phyloP scores from a whole-genome alignment of 2,329 filamentous ascomycete genomes.

The Verruconis gallopava region DNA sequence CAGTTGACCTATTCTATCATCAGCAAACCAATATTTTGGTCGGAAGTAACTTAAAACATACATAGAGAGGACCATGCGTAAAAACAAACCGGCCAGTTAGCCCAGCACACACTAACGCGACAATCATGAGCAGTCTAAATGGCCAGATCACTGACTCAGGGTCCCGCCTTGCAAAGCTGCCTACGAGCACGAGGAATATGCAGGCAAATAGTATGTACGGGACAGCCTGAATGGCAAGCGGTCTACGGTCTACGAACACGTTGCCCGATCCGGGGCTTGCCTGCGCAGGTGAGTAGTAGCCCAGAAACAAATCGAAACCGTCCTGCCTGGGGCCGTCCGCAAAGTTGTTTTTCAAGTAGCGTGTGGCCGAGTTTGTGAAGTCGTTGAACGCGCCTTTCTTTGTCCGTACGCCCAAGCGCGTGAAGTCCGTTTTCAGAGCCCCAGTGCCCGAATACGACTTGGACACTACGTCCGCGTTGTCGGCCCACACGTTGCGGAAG shows the following conservation, averaged over 20 bases:
- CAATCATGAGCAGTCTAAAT: conserved; percentile 65
- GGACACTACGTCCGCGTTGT: conserved; percentile 93
- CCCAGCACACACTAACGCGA: conserved; percentile 58
- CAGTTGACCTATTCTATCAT: conserved; percentile 65
- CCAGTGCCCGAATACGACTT: conserved; percentile 90
- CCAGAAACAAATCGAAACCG: conserved; percentile 87
- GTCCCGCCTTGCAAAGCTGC: conserved; percentile 55
- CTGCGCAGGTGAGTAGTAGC: conserved; percentile 64
- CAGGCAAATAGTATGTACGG: conserved; percentile 83
- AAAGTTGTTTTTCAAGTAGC: conserved; percentile 93
- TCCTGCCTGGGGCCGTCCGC: conserved; percentile 87
- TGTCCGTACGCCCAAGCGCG: conserved; percentile 81
- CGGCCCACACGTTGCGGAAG: conserved; percentile 96
- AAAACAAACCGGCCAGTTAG: conserved; percentile 70
- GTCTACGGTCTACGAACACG: conserved; percentile 73
- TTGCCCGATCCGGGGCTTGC: conserved; percentile 48
- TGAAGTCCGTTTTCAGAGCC: conserved; percentile 96
- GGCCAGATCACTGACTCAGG: conserved; percentile 69
- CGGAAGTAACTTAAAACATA: conserved; percentile 39
- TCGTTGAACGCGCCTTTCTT: conserved; percentile 76
- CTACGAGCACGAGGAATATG: conserved; percentile 68
- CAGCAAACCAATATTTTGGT: neutral
- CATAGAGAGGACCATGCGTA: conserved; percentile 81
- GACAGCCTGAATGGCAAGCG: conserved; percentile 80
- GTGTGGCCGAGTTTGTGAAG: conserved; percentile 71